Base-by-base conservation (phyloP, 352 stramenopile genomes). In the Pythium phragmitis region DNA sequence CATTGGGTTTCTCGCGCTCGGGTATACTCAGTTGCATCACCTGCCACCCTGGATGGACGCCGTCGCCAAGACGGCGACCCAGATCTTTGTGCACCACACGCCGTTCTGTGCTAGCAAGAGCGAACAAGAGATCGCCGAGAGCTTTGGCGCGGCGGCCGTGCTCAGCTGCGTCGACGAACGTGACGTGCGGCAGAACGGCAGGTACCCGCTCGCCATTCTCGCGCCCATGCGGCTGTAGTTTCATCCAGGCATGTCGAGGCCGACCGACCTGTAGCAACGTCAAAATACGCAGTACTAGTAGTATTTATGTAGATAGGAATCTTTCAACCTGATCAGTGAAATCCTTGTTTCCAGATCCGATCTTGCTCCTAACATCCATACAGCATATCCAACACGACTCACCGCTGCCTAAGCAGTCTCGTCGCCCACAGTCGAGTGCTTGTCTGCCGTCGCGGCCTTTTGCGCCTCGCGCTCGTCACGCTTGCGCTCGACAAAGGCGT, bases 61-160 rank as follows among this genome's bases (percentile, higher is more conserved):
- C 12, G 63, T 51, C 7, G 17, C 37, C 16, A 48, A 55, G 47
- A 69, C 73, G n/a, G 71, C 64, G 14, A 71, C 68, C 21, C 60
- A 72, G 26, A 51, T 83, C 16, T 72, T 68, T 49, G 54, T 65
- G 4, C 46, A 69, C 48, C 23, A 70, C 28, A 77, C 71, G 26
- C 71, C 74, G 6, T 75, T 82, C 34, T 82, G 74, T 23, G n/a
- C 26, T 4, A 41, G 16, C 36, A 55, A 57, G 47, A 56, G 34
- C 3, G 7, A 47, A 34, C 21, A 60, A 1, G 50, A 72, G 34
- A 51, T 26, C 36, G 45, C 17, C 21, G 4, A 47, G 9, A 5
- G 16, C 14, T 69, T 42, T 46, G 41, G 47, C 7, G 21, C 5
- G n/a, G 36, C 19, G 21, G 26, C 41, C 5, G 51, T 53, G 63